Evolutionary conservation across 1,284 basidiomycete genomes (phyloP).

Genomic region (Microbotryum lychnidis-dioicae): DNA sequence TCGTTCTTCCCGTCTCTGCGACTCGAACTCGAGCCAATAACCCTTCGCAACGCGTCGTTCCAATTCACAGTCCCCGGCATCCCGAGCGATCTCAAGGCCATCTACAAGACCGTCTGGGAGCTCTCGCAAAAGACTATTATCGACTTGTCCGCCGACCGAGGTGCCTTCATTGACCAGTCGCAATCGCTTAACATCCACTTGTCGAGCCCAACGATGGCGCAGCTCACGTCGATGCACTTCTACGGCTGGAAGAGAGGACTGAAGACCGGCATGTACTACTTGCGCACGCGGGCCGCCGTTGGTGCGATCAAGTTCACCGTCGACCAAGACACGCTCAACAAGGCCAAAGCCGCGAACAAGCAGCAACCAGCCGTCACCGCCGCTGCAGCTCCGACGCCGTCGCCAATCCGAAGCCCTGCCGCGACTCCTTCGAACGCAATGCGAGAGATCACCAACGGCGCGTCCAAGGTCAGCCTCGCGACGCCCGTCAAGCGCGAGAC

Average conservation of each 20-base stretch:
- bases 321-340: slow-evolving; percentile 50
- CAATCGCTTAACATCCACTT: slow-evolving; percentile 84
- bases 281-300: slow-evolving; percentile 87
- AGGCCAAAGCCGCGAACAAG: slow-evolving; percentile 48
- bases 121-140: slow-evolving; percentile 98
- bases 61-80: slow-evolving; percentile 49
- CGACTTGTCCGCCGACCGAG: slow-evolving; percentile 95
- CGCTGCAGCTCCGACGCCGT: slow-evolving; percentile 2
- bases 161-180: slow-evolving; percentile 92
- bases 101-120: slow-evolving; percentile 99
- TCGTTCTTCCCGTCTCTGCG: not conserved
- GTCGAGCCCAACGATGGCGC: slow-evolving; percentile 80
- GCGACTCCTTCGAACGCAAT: slow-evolving; percentile 7
- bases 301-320: slow-evolving; percentile 98
- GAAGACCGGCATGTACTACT: slow-evolving; percentile 94
- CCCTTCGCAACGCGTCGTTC: not conserved
- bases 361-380: slow-evolving; percentile 24
- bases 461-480: slow-evolving; percentile 7
- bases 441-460: slow-evolving; percentile 30
- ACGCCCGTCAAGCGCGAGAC: slow-evolving; percentile 8
- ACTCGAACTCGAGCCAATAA: not conserved
- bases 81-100: slow-evolving; percentile 82
- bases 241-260: slow-evolving; percentile 99
- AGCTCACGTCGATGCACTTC: slow-evolving; percentile 98
- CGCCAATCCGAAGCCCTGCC: not conserved